Conservation (phyloP, 2,329 filamentous ascomycete species). For the Penicillium sp. region DNA sequence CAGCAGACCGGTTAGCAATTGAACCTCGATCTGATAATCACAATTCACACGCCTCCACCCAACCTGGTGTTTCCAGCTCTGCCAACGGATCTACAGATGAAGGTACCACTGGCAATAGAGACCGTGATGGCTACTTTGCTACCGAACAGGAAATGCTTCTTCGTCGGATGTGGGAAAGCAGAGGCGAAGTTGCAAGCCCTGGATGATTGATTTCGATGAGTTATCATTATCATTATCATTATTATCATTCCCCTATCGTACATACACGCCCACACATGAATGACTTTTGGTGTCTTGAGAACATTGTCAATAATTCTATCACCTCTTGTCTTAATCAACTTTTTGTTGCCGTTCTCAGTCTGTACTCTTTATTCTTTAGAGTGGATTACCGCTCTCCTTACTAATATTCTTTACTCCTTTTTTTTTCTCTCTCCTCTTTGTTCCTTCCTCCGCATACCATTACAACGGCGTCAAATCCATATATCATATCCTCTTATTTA, state of each 20-base stretch:
- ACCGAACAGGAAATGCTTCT: slow-evolving; percentile 38
- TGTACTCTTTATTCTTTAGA: background rate
- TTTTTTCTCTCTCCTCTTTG: background rate
- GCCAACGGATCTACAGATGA: slow-evolving; percentile 25
- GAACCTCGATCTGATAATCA: slow-evolving; percentile 31
- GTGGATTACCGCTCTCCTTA: slow-evolving; percentile 12
- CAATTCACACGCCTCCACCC: slow-evolving; percentile 18
- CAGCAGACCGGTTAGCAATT: slow-evolving; percentile 16
- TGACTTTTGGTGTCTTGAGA: background rate
- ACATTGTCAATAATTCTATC: background rate
- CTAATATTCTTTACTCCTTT: slow-evolving; percentile 13
- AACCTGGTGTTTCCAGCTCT: slow-evolving; percentile 26
- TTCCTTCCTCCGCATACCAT: background rate
- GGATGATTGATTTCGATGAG: slow-evolving; percentile 20
- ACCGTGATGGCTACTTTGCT: slow-evolving; percentile 23
- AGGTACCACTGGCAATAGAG: slow-evolving; percentile 19
- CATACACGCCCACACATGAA: background rate
- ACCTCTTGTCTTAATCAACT: background rate
- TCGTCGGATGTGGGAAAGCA: slow-evolving; percentile 42
- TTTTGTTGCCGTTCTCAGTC: background rate
- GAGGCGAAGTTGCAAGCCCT: slow-evolving; percentile 33
- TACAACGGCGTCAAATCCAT: background rate
- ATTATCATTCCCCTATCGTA: background rate
- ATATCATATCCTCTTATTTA: background rate
- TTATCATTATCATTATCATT: background rate